Evolutionary conservation across 768 basidiomycete species (phyloP), one percentile per base, ranked within the genome.

Genomic region (Collybia nuda): DNA sequence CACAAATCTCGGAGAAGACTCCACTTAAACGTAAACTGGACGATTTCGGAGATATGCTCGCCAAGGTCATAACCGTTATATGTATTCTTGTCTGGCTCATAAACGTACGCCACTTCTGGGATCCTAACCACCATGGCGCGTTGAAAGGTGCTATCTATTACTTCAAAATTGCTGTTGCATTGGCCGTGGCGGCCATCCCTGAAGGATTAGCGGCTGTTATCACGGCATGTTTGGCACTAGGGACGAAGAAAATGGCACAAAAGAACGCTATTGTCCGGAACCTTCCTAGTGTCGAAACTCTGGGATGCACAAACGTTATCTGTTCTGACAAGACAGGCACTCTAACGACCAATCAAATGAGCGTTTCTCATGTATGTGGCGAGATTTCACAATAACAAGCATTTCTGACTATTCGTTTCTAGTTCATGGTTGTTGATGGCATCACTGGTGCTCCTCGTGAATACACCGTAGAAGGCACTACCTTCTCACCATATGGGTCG

Each of bases 311-410:
- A 38, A 98, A 97, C 64, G 93, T 99, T 43, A 98, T 99, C 58
- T 99, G 96, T 68, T 95, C 93, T 2, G 96, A 99, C 73, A 99
- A 99, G 78, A 99, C 96, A 21, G 95, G 95, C 43, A 95, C 93
- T 28, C 64, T 97, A 62, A 97, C 94, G 8, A 97, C 93, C 12
- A 97, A 93, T 69, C 96, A 98, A 66, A 98, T 98, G 96, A 90
- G 92, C 60, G 91, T 98, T 19, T 88, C 91, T 26, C 82, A 76
- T 69, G 87, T 90, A 67, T 48, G 76, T 69, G 32, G 14, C 32
- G 6, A 14, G 32, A 5, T 3, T 32, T 11, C 14, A 32, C 32
- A 9, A 32, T 11, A 3, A 32, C 5, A 32, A 14, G 9, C 32
- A 14, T 48, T 37, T 36, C 48, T 44, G 18, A 49, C 45, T 40